Percentiles rank a stretch among this genome's conserved stretches.
Evolutionary conservation across 2,329 filamentous ascomycete species (phyloP).

Genomic region (Neophaeococcomyces mojaviensis): DNA sequence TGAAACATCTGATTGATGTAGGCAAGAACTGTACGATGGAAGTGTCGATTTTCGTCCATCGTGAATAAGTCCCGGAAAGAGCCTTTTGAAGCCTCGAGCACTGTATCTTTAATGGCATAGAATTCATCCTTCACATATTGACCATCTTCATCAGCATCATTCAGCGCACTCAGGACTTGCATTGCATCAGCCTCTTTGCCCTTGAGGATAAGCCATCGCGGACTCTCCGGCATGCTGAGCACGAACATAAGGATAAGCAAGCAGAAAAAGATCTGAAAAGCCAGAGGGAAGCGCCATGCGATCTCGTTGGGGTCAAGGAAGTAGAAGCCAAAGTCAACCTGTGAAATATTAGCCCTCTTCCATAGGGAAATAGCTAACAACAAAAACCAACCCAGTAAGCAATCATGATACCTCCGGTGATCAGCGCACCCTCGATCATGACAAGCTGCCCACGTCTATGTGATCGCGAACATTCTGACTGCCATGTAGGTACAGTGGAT

Average conservation of each 20-base stretch:
- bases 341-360: conserved; percentile 31
- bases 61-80: conserved; percentile 52
- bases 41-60: conserved; percentile 48
- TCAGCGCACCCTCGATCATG: conserved; percentile 47
- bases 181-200: conserved; percentile 47
- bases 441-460: conserved; percentile 45
- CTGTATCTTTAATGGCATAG: conserved; percentile 46
- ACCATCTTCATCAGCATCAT: conserved; percentile 41
- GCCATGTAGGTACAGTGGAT: conserved; percentile 34
- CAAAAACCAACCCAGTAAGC: conserved; percentile 21
- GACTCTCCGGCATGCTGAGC: conserved; percentile 38
- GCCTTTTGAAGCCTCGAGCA: conserved; percentile 44
- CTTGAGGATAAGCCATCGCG: conserved; percentile 52
- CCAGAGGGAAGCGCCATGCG: conserved; percentile 51
- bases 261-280: conserved; percentile 52
- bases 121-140: conserved; percentile 41
- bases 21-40: conserved; percentile 49
- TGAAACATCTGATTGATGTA: conserved; percentile 52
- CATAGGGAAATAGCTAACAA: conserved; percentile 4
- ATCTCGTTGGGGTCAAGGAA: conserved; percentile 43
- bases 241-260: conserved; percentile 40
- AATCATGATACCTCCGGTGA: conserved; percentile 44
- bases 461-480: conserved; percentile 42
- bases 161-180: conserved; percentile 40
- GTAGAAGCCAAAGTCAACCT: conserved; percentile 46